Conservation (phyloP, 129 eudicot genomes). For the Scalesia atractyloides region DNA sequence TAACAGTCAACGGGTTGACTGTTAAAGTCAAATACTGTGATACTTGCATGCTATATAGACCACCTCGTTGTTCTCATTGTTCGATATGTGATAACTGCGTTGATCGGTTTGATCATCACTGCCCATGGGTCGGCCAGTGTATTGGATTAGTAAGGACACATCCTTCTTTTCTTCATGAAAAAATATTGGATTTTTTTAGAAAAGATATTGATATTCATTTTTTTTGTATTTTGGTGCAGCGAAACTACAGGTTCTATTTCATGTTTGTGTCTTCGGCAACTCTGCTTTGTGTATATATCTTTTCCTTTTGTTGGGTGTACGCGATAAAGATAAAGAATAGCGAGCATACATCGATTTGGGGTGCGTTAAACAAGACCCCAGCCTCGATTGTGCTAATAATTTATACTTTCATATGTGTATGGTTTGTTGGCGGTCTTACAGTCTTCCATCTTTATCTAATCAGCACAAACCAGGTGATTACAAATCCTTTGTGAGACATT, state of each 20-base stretch:
- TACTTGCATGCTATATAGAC: conserved; percentile 91
- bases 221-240: conserved; percentile 55
- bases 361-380: conserved; percentile 63
- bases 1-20: conserved; percentile 61
- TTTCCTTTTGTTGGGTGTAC: conserved; percentile 76
- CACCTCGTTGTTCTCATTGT: conserved; percentile 97
- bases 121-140: conserved; percentile 99
- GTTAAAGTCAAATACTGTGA: conserved; percentile 89
- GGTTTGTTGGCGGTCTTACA: conserved; percentile 96
- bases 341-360: conserved; percentile 64
- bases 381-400: conserved; percentile 69
- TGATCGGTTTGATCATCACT: conserved; percentile 91
- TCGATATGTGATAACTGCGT: conserved; percentile 96
- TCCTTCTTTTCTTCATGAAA: neutral
- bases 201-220: neutral
- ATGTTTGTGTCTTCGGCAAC: conserved; percentile 79
- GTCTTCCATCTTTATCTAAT: conserved; percentile 88
- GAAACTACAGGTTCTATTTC: conserved; percentile 90
- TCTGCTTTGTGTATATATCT: conserved; percentile 69
- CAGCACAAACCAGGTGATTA: conserved; percentile 80
- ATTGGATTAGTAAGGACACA: conserved; percentile 72
- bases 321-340: conserved; percentile 48
- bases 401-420: conserved; percentile 67
- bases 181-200: neutral
- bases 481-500: neutral